phyloP scores from a whole-genome alignment of 1,284 basidiomycete genomes.

The Rhodotorula sp. region DNA sequence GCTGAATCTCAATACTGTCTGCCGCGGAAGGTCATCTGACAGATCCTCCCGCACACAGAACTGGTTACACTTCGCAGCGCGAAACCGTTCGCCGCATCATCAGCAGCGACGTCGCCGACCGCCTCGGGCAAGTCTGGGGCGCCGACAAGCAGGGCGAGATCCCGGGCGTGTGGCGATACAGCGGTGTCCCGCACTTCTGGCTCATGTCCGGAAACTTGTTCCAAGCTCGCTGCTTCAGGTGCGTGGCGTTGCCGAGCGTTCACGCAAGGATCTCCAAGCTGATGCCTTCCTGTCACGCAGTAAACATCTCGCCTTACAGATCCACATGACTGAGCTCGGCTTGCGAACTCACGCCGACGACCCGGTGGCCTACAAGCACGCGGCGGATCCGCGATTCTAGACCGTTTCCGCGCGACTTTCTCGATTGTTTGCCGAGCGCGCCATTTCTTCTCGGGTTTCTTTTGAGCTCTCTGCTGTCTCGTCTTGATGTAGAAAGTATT shows the following conservation, averaged over 20 bases:
- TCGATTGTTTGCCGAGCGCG: neutral
- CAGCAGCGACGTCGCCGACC: slow-evolving; percentile 56
- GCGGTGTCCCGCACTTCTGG: slow-evolving; percentile 60
- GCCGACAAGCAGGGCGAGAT: slow-evolving; percentile 62
- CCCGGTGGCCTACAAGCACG: slow-evolving; percentile 39
- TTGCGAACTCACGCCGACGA: slow-evolving; percentile 25
- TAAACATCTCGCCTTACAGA: slow-evolving; percentile 40
- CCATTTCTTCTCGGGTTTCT: neutral
- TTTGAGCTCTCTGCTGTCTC: neutral
- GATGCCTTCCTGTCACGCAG: slow-evolving; percentile 1
- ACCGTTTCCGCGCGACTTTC: neutral
- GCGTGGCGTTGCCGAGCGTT: neutral
- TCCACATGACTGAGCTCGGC: slow-evolving; percentile 44
- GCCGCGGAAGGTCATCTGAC: neutral
- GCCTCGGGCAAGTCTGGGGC: slow-evolving; percentile 60
- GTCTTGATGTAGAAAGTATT: neutral
- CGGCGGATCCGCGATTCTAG: slow-evolving; percentile 41
- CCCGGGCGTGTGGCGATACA: slow-evolving; percentile 49
- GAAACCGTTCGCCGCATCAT: slow-evolving; percentile 55
- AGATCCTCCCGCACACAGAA: slow-evolving; percentile 8
- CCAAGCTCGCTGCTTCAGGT: slow-evolving; percentile 39
- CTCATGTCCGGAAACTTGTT: slow-evolving; percentile 49
- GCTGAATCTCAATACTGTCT: neutral
- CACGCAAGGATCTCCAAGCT: neutral
- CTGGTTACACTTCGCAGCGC: slow-evolving; percentile 40